Evolutionary conservation across 768 basidiomycete species (phyloP).

Genomic region (Hygrocybe punicea): DNA sequence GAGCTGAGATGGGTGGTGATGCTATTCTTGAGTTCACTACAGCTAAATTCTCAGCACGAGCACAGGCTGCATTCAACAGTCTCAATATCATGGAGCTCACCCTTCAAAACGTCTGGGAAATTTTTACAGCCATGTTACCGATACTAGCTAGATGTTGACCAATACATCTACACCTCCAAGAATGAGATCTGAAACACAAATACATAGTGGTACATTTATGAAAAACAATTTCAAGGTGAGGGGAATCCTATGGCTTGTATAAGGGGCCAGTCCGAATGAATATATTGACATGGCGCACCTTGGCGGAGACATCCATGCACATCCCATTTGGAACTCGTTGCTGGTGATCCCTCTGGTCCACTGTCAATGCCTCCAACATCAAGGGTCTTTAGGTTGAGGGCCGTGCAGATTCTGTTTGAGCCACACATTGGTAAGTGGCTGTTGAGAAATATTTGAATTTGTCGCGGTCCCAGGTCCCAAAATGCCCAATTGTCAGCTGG

Average conservation of each 20-base stretch:
- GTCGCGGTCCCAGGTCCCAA: not conserved
- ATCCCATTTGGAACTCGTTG: too few relatives aligned
- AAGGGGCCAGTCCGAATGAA: too few relatives aligned
- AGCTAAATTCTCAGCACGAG: slow-evolving; percentile 13
- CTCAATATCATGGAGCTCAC: slow-evolving; percentile 12
- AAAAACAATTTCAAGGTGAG: not conserved
- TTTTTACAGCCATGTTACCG: slow-evolving; percentile 14
- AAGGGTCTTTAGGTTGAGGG: not conserved
- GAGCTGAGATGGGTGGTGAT: slow-evolving; percentile 23
- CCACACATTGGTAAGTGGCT: not conserved
- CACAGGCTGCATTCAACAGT: slow-evolving; percentile 11
- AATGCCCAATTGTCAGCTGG: not conserved
- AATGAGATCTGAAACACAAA: too few relatives aligned
- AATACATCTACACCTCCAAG: not conserved
- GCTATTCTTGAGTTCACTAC: slow-evolving; percentile 19
- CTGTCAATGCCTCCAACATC: too few relatives aligned
- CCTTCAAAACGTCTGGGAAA: slow-evolving; percentile 19
- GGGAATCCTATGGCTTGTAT: too few relatives aligned
- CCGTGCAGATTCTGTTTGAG: not conserved
- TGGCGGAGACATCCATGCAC: too few relatives aligned
- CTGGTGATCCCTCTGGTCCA: too few relatives aligned
- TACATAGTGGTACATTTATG: not conserved
- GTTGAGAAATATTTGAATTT: not conserved
- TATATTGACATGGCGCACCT: too few relatives aligned
- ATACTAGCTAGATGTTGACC: slow-evolving; percentile 5